A percentile compares a stretch with the other conserved stretches of the same genome.
Evolutionary conservation across 768 basidiomycete genomes (phyloP).

Genomic region (Podaxis sp.): DNA sequence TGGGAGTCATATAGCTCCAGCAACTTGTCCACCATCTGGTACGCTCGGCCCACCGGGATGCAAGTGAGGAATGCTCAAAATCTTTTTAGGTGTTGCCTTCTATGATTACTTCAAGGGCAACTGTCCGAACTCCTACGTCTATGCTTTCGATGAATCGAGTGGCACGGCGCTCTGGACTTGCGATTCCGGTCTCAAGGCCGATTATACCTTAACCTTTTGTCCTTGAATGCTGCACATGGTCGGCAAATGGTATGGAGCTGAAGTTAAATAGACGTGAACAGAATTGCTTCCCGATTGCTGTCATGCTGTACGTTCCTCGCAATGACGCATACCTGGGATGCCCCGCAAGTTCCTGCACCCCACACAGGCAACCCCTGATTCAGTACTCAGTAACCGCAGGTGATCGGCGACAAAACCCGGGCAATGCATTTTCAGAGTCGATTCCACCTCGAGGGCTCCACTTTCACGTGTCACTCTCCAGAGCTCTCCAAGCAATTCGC

Average conservation of each 20-base stretch:
- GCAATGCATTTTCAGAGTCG: neutral
- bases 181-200: conserved; percentile 32
- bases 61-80: neutral
- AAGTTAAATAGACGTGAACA: neutral
- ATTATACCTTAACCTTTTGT: conserved; percentile 51
- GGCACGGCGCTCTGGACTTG: conserved; percentile 54
- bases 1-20: conserved; percentile 28
- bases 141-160: conserved; percentile 21
- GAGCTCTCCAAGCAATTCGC: neutral
- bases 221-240: conserved; percentile 22
- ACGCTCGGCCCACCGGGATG: neutral
- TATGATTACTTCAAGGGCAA: conserved; percentile 18
- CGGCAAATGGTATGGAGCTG: neutral
- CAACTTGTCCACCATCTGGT: conserved; percentile 34
- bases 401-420: neutral
- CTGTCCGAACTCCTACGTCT: neutral
- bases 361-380: neutral
- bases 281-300: too few species aligned
- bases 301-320: too few species aligned
- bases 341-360: neutral
- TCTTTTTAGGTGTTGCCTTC: conserved; percentile 15
- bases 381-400: too few species aligned
- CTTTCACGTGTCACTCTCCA: too few species aligned
- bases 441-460: neutral
- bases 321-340: too few species aligned